A percentile compares a stretch with the other conserved stretches of the same genome.
Conservation (phyloP, 805 yeast species). For the Clavispora asparagi region DNA sequence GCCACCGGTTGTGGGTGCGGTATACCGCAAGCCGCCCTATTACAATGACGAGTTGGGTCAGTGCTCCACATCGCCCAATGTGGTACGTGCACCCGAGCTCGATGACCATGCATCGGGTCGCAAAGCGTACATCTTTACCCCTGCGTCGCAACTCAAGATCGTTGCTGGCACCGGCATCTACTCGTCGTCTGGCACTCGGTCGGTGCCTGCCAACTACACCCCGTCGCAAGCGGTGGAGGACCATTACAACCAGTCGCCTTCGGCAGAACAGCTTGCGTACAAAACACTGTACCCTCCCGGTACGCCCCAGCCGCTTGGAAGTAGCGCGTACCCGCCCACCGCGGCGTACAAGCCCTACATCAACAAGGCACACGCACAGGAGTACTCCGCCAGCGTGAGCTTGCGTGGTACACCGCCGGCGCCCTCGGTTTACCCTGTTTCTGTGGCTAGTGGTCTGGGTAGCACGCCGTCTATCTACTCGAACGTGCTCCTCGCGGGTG, state of each 20-base stretch:
- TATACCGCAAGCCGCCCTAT: constrained; percentile 69
- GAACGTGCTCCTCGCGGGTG: constrained; percentile 34
- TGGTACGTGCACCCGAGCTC: constrained; percentile 32
- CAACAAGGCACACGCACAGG: constrained; percentile 1
- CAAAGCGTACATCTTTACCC: constrained; percentile 39
- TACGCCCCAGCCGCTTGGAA: neutral
- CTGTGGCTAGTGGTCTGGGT: constrained; percentile 18
- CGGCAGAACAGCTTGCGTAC: constrained; percentile 1
- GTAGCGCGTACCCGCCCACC: neutral
- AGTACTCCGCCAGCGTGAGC: neutral
- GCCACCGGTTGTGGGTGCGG: constrained; percentile 93
- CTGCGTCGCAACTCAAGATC: constrained; percentile 38
- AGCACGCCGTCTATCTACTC: constrained; percentile 31
- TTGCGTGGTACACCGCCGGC: constrained; percentile 11
- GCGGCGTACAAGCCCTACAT: constrained; percentile 1
- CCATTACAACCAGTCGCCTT: constrained; percentile 1
- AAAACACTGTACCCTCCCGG: constrained; percentile 1
- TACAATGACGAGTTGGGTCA: constrained; percentile 82
- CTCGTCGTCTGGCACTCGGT: constrained; percentile 11
- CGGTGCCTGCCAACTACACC: constrained; percentile 10
- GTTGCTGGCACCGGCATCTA: constrained; percentile 13
- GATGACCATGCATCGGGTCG: constrained; percentile 33
- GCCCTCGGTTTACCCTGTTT: constrained; percentile 4
- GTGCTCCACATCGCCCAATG: constrained; percentile 42
- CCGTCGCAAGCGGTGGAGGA: constrained; percentile 9